Base-by-base conservation (phyloP, 768 basidiomycete species). In the Chalciporus pseudorubinellus region DNA sequence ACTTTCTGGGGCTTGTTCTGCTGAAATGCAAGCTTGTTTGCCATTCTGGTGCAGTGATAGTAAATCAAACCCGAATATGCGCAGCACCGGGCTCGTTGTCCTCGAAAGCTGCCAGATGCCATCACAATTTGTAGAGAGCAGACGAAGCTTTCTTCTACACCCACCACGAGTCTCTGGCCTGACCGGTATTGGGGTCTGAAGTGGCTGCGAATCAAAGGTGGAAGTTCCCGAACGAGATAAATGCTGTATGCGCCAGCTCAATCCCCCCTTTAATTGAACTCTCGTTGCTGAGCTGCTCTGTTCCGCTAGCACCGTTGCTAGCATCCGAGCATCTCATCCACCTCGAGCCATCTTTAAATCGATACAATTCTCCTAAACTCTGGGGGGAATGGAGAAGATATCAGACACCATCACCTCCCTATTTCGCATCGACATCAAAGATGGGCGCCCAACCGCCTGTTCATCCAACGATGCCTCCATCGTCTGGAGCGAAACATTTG, bases 401-500 rank as follows among this genome's bases (percentile, higher is more conserved):
- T 62, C 59, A 8, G 65, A 66, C 49, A 59, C 54, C 38, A 12
- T 60, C 8, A 59, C 62, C 2, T 55, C 67, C 24, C 20, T 62
- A 10, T 67, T 66, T 59, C 64, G 51, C 12, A 48, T 69, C 48
- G 46, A 39, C 20, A 58, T 59, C 55, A 58, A 56, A 42, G 62
- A 64, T 31, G 53, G 39, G 2, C 56, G 50, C 21, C 65, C 67
- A 3, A 39, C 36, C 29, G 38, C 50, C 38, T 64, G 61, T 39
- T 29, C 56, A 3, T 33, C 52, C 1, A 21, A 24, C 0, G 53
- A 56, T 18, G 19, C 39, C 13, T 3, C 53, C 16, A 51, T 44
- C 36, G 46, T 56, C 34, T 66, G 67, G 65, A 57, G 62, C 52
- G 59, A 62, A n/a, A 40, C 39, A 13, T 69, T 66, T 41, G 65